These are phyloP conservation scores for Ophiostoma quercus DNA, from an alignment of 2,329 filamentous ascomycete genomes.

Conservation along the genomic window DNA sequence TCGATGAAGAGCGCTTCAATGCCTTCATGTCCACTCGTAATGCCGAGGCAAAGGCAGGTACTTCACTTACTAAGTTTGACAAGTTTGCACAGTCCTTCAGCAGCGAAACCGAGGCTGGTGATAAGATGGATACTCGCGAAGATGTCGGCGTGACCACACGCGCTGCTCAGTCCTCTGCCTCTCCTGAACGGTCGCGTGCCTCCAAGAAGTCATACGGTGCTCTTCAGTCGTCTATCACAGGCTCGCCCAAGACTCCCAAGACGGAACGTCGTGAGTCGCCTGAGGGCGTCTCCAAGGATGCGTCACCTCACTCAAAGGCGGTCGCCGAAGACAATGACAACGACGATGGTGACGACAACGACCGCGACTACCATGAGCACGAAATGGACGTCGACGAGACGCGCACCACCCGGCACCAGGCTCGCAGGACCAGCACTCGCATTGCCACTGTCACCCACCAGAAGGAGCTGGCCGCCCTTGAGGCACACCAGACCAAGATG, in stretches of 20 bases:
- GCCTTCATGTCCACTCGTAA: slow-evolving; percentile 21
- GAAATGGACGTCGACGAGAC: slow-evolving; percentile 18
- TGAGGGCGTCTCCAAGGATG: neutral
- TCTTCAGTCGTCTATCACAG: too few species aligned
- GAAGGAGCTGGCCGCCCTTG: slow-evolving; percentile 21
- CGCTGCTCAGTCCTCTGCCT: neutral
- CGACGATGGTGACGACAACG: neutral
- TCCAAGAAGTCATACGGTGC: slow-evolving; percentile 2
- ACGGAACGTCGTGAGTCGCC: slow-evolving; percentile 10
- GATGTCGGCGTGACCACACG: neutral
- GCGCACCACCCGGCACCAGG: slow-evolving; percentile 17
- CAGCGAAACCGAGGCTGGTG: neutral
- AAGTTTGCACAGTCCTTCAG: slow-evolving; percentile 7
- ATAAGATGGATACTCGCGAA: slow-evolving; percentile 2
- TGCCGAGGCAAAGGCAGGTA: slow-evolving; percentile 19
- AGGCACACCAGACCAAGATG: slow-evolving; percentile 18
- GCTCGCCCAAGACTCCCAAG: slow-evolving; percentile 14
- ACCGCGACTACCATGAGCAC: neutral
- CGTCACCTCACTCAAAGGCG: neutral
- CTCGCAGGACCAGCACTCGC: slow-evolving; percentile 26
- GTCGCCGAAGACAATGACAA: neutral
- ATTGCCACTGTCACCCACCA: slow-evolving; percentile 24
- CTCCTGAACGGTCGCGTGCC: neutral
- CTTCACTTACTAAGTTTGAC: slow-evolving; percentile 8
- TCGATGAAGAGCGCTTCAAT: slow-evolving; percentile 22